Evolutionary conservation across 2,329 filamentous ascomycete species (phyloP).

Genomic region (Zopfia rhizophila): DNA sequence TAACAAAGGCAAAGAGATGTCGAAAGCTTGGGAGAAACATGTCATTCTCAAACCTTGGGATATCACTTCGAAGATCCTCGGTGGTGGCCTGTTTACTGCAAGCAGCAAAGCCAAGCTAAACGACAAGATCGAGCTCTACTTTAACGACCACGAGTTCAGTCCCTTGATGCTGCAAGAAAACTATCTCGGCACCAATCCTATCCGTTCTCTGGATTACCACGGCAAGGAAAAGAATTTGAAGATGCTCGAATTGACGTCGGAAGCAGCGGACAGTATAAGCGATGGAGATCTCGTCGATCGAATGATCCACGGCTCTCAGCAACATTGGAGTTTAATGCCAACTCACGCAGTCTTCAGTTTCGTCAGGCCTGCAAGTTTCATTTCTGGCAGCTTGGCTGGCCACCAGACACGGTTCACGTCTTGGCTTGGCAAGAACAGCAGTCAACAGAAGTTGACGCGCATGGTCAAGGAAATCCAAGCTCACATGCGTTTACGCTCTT

Average conservation of each 20-base stretch:
- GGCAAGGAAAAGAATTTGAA: conserved; percentile 80
- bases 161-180: conserved; percentile 99
- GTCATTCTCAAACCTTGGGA: conserved; percentile 98
- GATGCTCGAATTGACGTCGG: conserved; percentile 83
- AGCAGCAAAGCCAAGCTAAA: conserved; percentile 89
- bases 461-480: conserved; percentile 94
- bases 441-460: conserved; percentile 75
- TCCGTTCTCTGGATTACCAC: conserved; percentile 69
- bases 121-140: conserved; percentile 98
- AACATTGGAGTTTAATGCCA: conserved; percentile 99
- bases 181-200: conserved; percentile 85
- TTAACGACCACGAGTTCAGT: conserved; percentile 99
- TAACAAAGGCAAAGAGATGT: conserved; percentile 90
- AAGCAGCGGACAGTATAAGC: conserved; percentile 94
- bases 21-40: conserved; percentile 98
- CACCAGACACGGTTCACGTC: conserved; percentile 80
- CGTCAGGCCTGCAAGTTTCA: conserved; percentile 87
- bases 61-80: conserved; percentile 92
- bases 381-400: conserved; percentile 77
- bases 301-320: conserved; percentile 98
- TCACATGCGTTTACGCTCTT: conserved; percentile 92
- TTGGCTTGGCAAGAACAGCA: conserved; percentile 97
- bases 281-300: conserved; percentile 95
- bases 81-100: conserved; percentile 83
- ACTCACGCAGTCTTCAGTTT: conserved; percentile 96